Conservation (phyloP, 2,329 filamentous ascomycete genomes). For the Exophiala viscosa region DNA sequence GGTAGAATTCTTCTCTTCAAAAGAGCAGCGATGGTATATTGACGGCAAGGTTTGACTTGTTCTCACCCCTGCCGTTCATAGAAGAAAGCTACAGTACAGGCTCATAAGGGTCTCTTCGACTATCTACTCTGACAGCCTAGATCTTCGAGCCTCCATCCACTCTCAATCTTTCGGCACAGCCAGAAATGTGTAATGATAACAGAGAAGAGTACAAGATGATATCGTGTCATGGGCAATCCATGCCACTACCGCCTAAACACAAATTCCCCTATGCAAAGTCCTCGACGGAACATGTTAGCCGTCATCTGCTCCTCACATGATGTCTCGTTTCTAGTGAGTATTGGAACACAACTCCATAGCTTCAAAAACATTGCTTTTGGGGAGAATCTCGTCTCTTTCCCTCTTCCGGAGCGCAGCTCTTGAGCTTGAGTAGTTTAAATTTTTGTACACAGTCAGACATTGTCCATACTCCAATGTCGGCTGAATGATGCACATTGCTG, state of each 20-base stretch:
- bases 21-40: too few species aligned
- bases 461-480: neutral
- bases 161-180: too few species aligned
- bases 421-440: neutral
- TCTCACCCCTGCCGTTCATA: too few species aligned
- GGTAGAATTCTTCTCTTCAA: too few species aligned
- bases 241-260: neutral
- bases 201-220: too few species aligned
- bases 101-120: too few species aligned
- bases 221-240: neutral
- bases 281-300: conserved; percentile 26
- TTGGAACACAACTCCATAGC: neutral
- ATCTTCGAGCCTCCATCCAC: too few species aligned
- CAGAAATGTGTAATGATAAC: too few species aligned
- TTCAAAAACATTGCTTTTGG: neutral
- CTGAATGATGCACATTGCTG: neutral
- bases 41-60: too few species aligned
- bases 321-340: neutral
- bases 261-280: neutral
- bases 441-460: neutral
- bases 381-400: neutral
- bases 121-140: too few species aligned
- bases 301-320: conserved; percentile 4
- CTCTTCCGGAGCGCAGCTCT: neutral
- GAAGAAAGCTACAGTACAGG: too few species aligned